These are phyloP conservation scores for Fusarium sp. DNA, from an alignment of 2,329 filamentous ascomycete species.

Conservation along the genomic window DNA sequence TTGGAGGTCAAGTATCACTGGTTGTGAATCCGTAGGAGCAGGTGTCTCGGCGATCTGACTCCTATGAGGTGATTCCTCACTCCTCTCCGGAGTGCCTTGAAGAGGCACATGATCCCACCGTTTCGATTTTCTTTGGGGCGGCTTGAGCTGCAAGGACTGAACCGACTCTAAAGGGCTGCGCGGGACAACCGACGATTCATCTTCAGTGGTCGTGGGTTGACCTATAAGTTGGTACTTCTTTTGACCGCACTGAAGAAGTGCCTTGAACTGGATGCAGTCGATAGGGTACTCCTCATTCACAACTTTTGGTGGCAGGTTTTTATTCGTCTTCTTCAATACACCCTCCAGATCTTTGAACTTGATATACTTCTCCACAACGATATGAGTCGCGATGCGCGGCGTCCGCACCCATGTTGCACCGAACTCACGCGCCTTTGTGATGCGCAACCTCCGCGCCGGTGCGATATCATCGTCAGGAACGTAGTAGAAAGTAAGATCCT, in stretches of 20 bases:
- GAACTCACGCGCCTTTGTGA: constrained; percentile 78
- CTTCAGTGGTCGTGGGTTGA: constrained; percentile 49
- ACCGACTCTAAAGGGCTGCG: constrained; percentile 42
- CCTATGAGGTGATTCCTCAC: constrained; percentile 50
- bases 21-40: constrained; percentile 43
- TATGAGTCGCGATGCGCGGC: constrained; percentile 75
- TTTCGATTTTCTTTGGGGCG: constrained; percentile 53
- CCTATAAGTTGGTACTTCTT: constrained; percentile 70
- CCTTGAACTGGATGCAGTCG: constrained; percentile 72
- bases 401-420: constrained; percentile 78
- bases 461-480: constrained; percentile 84
- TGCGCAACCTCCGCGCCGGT: constrained; percentile 74
- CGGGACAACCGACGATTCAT: background rate
- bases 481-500: constrained; percentile 76
- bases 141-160: constrained; percentile 63
- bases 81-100: constrained; percentile 54
- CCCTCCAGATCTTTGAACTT: constrained; percentile 72
- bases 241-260: constrained; percentile 69
- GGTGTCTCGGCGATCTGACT: constrained; percentile 36
- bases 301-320: constrained; percentile 57
- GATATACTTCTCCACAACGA: constrained; percentile 80
- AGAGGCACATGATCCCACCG: constrained; percentile 55
- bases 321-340: constrained; percentile 50
- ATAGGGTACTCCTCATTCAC: constrained; percentile 77
- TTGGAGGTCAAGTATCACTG: constrained; percentile 44